Evolutionary conservation across 2,329 filamentous ascomycete species (phyloP), one percentile per base, ranked within the genome.

Genomic region (Dactylellina sp.): DNA sequence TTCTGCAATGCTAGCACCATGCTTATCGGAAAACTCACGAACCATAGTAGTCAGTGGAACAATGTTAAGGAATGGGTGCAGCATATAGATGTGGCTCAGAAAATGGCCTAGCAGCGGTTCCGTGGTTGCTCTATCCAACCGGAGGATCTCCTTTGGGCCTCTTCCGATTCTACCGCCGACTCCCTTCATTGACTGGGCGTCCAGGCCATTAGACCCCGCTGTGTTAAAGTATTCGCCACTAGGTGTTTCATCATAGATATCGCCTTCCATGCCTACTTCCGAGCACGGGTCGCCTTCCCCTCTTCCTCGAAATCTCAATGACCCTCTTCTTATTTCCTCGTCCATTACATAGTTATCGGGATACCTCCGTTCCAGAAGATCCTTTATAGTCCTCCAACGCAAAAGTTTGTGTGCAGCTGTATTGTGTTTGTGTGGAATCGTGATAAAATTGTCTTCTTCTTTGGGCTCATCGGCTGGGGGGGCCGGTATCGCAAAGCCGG

Each of bases 391-490:
- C 0, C 86, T 86, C 88, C 90, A 93, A 50, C 86, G 84, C 25
- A 98, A 83, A 16, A 98, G 83, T 75, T 93, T 87, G 56, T 95
- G 91, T 0, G 93, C 93, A n/a, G 92, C 88, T 0, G 93, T 97
- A 0, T 92, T 96, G 79, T 98, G 94, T 77, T 96, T 91, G 25
- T 89, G 87, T 0, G 92, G 91, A 64, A 96, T 91, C 1, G 90
- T 87, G 12, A 91, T 86, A 76, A 88, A 76, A 56, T 79, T 76
- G 60, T 78, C 78, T 75, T 76, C 77, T 56, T 77, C 76, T 46
- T 77, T 76, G 16, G 9, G 52, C n/a, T 62, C 49, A 18, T 63
- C 47, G 20, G 71, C 82, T 6, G 84, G 84, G 6, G 85, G 84
- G 18, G 85, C 84, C 47, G 61, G 64, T 70, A 78, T 22, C 63